Percentiles rank a stretch among this genome's conserved stretches.
phyloP scores from a whole-genome alignment of 352 stramenopile genomes.

The Phytophthora colocasiae region DNA sequence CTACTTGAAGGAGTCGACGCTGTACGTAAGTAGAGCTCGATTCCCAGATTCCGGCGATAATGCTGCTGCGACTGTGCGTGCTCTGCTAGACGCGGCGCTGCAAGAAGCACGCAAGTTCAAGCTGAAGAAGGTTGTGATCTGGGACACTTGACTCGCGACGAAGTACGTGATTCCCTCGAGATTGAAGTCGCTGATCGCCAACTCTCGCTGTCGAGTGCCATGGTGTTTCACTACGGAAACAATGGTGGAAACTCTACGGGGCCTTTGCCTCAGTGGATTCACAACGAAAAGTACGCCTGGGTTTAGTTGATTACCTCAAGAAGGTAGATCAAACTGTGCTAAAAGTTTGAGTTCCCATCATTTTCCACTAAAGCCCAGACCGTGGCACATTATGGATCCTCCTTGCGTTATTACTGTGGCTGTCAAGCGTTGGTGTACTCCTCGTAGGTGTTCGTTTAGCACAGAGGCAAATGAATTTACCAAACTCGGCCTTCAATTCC shows the following conservation, averaged over 20 bases:
- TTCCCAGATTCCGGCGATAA: constrained; percentile 36
- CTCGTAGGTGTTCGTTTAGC: no score
- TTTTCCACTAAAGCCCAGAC: no score
- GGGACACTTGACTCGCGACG: constrained; percentile 43
- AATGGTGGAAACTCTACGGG: neutral
- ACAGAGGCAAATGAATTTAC: no score
- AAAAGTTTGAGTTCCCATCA: no score
- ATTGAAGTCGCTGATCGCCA: constrained; percentile 39
- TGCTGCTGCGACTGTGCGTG: constrained; percentile 12
- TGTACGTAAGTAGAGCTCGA: constrained; percentile 55
- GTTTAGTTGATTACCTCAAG: constrained; percentile 31
- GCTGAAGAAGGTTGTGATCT: constrained; percentile 34
- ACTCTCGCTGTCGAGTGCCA: constrained; percentile 57
- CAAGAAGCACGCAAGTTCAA: no score
- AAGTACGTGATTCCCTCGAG: constrained; percentile 31
- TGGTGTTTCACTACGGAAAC: constrained; percentile 43
- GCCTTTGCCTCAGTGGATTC: constrained; percentile 43
- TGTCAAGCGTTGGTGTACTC: no score
- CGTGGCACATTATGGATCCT: no score
- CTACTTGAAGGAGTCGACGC: constrained; percentile 60
- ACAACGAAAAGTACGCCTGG: constrained; percentile 69
- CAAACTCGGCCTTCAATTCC: no score
- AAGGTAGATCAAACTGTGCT: no score
- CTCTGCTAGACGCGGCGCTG: constrained; percentile 22
- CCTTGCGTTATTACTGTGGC: no score